Evolutionary conservation across 2,329 filamentous ascomycete genomes (phyloP).

Genomic region (Calonectria leucothoes): DNA sequence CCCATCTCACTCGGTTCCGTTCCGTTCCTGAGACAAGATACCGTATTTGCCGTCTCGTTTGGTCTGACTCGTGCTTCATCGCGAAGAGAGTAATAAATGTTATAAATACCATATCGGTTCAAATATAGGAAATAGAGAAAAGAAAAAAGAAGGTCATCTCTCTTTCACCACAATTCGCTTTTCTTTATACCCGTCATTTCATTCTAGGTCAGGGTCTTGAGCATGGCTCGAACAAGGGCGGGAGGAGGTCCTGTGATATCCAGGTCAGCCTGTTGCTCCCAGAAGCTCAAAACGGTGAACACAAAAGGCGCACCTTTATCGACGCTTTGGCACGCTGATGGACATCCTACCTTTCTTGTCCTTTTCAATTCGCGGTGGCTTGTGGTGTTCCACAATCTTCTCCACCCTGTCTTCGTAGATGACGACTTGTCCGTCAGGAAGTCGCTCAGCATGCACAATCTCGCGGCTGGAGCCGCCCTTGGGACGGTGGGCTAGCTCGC

Average conservation of each 20-base stretch:
- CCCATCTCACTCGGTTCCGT: background rate
- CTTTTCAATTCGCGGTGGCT: slow-evolving; percentile 79
- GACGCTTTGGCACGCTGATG: slow-evolving; percentile 81
- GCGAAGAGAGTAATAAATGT: slow-evolving; percentile 15
- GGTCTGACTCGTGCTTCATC: background rate
- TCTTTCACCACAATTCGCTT: background rate
- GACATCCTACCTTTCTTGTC: slow-evolving; percentile 97
- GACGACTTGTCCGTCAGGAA: slow-evolving; percentile 71
- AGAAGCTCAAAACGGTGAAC: slow-evolving; percentile 24
- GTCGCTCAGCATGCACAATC: slow-evolving; percentile 66
- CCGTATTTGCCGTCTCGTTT: background rate
- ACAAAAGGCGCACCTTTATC: slow-evolving; percentile 63
- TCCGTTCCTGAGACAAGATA: background rate
- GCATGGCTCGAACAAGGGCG: slow-evolving; percentile 74
- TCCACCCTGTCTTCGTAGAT: slow-evolving; percentile 72
- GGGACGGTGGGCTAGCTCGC: slow-evolving; percentile 51
- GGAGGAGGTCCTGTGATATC: slow-evolving; percentile 69
- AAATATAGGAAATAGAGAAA: background rate
- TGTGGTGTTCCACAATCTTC: slow-evolving; percentile 63
- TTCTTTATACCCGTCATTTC: slow-evolving; percentile 3
- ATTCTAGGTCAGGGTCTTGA: slow-evolving; percentile 74
- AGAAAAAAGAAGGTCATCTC: background rate
- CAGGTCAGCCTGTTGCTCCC: slow-evolving; percentile 46
- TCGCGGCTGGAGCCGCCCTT: slow-evolving; percentile 58
- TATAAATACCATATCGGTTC: slow-evolving; percentile 23